phyloP scores from a whole-genome alignment of 768 basidiomycete species.

The Tricholoma sp. region DNA sequence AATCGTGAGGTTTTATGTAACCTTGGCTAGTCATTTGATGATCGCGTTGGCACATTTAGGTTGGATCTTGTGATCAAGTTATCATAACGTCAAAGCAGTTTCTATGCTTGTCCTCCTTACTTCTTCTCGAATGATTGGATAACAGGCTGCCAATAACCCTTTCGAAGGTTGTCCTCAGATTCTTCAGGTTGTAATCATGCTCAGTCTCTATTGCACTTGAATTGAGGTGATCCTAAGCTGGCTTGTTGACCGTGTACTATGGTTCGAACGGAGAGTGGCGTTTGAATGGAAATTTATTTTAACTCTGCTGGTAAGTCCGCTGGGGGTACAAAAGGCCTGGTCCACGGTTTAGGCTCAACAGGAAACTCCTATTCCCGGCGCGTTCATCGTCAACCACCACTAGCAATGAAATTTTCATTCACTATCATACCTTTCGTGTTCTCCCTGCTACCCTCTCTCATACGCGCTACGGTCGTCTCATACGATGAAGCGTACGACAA shows the following conservation, averaged over 20 bases:
- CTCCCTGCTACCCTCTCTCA: conserved; percentile 6
- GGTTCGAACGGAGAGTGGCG: background rate
- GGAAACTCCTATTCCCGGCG: background rate
- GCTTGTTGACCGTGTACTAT: background rate
- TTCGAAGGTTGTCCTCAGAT: background rate
- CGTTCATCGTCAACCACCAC: background rate
- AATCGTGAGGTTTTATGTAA: background rate
- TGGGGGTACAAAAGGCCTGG: background rate
- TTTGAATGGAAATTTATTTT: background rate
- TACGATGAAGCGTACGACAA: conserved; percentile 40
- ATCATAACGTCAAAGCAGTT: background rate
- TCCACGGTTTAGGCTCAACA: background rate
- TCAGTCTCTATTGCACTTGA: no score
- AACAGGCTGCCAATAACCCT: background rate
- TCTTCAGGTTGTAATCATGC: background rate
- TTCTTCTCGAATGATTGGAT: background rate
- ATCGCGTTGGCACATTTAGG: background rate
- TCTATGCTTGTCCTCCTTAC: background rate
- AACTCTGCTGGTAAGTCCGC: background rate
- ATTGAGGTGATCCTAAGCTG: background rate
- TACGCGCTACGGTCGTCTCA: conserved; percentile 12
- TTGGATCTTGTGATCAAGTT: background rate
- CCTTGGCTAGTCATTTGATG: background rate
- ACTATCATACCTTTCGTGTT: conserved; percentile 18
- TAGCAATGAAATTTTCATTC: conserved; percentile 29